Base-by-base conservation (phyloP, 768 basidiomycete species). In the Mycena kentingensis region DNA sequence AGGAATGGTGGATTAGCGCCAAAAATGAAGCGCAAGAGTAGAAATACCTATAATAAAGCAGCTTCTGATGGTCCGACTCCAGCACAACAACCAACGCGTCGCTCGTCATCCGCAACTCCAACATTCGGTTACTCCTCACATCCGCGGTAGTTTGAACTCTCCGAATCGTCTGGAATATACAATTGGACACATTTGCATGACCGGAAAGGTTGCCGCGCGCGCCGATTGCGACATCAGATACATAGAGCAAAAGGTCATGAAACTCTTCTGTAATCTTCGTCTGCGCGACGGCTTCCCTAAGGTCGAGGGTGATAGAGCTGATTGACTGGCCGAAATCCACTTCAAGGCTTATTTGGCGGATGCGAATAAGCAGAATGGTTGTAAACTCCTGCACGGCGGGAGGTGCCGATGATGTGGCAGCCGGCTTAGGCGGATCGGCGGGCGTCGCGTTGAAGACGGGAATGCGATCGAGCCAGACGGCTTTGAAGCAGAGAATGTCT, bases 401-500 rank as follows among this genome's bases (percentile, higher is more conserved):
- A 45, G 15, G 62, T 50, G 21, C 54, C 48, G 19, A 58, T 60
- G 37, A 58, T 46, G 46, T 18, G 61, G 51, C 50, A 52, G 53
- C 51, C 46, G 43, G 56, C 29, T 28, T 64, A 65, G 44, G 48
- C 46, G 43, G 69, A 38, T 32, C 61, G 27, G 56, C 70, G 59
- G 48, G 44, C 38, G 19, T 67, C 60, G 29, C 70, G 32, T 82
- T 81, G 62, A 94, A 81, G 7, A 89, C 72, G 0, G 92, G 90
- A 24, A 95, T 90, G 31, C 84, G 84, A 63, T 95, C 93, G 39
- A 96, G 67, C 92, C 93, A 96, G 12, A 96, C 91, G 5, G 93
- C 93, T 67, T 95, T 95, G 79, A 96, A 93, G 67, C 91, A 94
- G 18, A 98, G 77, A 47, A 95, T 84, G 64, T 97, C 94, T 68